These are phyloP conservation scores for Solanum sparsipilum DNA, from an alignment of 257 asterid genomes.

Conservation along the genomic window DNA sequence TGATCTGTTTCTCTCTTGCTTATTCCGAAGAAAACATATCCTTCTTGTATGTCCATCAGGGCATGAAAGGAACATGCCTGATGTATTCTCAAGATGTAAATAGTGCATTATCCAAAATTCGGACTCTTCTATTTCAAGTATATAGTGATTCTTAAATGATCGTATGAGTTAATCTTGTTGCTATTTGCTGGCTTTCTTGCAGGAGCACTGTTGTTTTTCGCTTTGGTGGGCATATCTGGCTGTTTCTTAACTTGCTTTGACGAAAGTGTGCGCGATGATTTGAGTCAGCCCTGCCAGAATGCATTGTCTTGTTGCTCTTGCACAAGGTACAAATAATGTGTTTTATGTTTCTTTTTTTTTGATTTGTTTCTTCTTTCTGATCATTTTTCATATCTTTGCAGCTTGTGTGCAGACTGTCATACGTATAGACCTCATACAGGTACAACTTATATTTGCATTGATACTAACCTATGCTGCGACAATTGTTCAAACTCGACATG, in stretches of 20 bases:
- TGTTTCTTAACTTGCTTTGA: conserved; percentile 94
- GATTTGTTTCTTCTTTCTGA: no score
- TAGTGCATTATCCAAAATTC: not conserved
- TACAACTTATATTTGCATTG: conserved; percentile 94
- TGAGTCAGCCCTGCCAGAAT: conserved; percentile 92
- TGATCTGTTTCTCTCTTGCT: not conserved
- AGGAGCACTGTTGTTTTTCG: conserved; percentile 88
- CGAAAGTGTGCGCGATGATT: conserved; percentile 80
- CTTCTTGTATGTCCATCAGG: not conserved
- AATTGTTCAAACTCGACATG: conserved; percentile 30
- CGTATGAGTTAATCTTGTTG: not conserved
- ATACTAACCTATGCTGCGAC: conserved; percentile 81
- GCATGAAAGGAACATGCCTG: not conserved
- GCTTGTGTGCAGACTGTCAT: conserved; percentile 88
- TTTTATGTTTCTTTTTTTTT: not conserved
- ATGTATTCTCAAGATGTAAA: not conserved
- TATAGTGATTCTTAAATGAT: not conserved
- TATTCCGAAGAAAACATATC: not conserved
- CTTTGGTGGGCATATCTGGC: conserved; percentile 81
- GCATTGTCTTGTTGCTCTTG: conserved; percentile 84
- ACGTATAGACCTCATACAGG: conserved; percentile 27
- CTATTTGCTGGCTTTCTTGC: conserved; percentile 4
- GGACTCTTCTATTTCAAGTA: not conserved
- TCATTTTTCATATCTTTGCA: conserved; percentile 19
- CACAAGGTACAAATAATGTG: conserved; percentile 43